These are phyloP conservation scores for Entomortierella beljakovae DNA, from an alignment of 192 early-diverging fungal species.

Conservation along the genomic window DNA sequence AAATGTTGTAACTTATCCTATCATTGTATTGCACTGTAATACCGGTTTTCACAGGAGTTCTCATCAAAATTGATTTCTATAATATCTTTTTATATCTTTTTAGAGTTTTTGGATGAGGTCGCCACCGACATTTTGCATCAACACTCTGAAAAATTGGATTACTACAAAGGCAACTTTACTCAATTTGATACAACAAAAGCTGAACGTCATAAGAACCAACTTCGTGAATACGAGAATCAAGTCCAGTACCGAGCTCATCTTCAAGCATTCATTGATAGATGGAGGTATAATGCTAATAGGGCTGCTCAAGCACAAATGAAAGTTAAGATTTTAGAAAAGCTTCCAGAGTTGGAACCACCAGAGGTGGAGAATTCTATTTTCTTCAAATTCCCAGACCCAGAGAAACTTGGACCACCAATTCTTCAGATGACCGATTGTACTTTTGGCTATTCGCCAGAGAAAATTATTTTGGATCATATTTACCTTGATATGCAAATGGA, in stretches of 20 bases:
- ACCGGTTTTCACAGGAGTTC: no score
- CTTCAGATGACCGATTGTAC: constrained; percentile 93
- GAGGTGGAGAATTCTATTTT: constrained; percentile 81
- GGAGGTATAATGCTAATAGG: constrained; percentile 99
- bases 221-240: constrained; percentile 97
- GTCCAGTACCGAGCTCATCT: constrained; percentile 93
- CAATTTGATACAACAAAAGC: constrained; percentile 90
- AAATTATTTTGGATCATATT: constrained; percentile 85
- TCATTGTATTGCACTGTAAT: no score
- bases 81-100: neutral
- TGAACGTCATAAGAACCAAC: constrained; percentile 91
- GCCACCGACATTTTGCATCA: constrained; percentile 98
- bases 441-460: constrained; percentile 87
- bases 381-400: constrained; percentile 95
- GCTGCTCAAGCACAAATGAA: constrained; percentile 97
- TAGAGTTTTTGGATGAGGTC: constrained; percentile 95
- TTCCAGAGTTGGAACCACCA: constrained; percentile 91
- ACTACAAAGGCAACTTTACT: constrained; percentile 96
- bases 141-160: constrained; percentile 92
- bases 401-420: constrained; percentile 95
- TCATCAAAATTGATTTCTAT: no score
- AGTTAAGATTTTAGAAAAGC: constrained; percentile 98
- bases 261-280: constrained; percentile 98
- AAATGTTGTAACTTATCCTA: no score
- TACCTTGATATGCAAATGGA: constrained; percentile 98